Conservation (phyloP, 2,329 filamentous ascomycete species). For the Fusarium caatingaense region DNA sequence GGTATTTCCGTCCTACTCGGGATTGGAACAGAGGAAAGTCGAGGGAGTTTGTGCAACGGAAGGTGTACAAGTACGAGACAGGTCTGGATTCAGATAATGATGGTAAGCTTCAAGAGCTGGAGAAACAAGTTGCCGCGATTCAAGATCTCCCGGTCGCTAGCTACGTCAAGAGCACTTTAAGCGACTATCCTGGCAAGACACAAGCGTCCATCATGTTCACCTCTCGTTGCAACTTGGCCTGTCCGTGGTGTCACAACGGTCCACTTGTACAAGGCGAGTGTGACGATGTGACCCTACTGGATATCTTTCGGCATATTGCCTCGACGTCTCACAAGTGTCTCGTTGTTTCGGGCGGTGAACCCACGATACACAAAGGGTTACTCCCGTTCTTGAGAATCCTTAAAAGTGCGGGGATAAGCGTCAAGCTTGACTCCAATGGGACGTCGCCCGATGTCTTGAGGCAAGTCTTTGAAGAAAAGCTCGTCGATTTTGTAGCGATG, state of each 20-base stretch:
- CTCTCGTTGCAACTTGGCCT: conserved; percentile 38
- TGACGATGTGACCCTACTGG: conserved; percentile 21
- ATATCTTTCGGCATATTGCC: conserved; percentile 35
- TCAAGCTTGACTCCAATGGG: conserved; percentile 42
- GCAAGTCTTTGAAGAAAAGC: conserved; percentile 17
- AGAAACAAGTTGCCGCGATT: conserved; percentile 22
- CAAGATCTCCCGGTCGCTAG: conserved; percentile 34
- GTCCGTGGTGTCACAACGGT: conserved; percentile 43
- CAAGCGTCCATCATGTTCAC: conserved; percentile 44
- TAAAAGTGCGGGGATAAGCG: conserved; percentile 12
- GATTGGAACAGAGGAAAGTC: conserved; percentile 44
- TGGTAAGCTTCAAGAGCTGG: neutral
- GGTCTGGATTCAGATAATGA: neutral
- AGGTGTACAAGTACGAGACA: conserved; percentile 29
- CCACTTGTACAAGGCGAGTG: conserved; percentile 35
- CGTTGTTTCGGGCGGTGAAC: conserved; percentile 41
- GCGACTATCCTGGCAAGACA: conserved; percentile 40
- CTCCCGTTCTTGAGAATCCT: conserved; percentile 33
- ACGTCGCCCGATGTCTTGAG: conserved; percentile 11
- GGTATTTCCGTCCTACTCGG: conserved; percentile 38
- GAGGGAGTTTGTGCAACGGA: conserved; percentile 32
- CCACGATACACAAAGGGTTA: conserved; percentile 41
- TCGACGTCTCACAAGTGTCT: conserved; percentile 35
- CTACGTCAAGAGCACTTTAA: conserved; percentile 38
- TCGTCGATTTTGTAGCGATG: conserved; percentile 41